Conservation (phyloP, 202 grass and related monocot species). For the Tripidium arundinaceum region DNA sequence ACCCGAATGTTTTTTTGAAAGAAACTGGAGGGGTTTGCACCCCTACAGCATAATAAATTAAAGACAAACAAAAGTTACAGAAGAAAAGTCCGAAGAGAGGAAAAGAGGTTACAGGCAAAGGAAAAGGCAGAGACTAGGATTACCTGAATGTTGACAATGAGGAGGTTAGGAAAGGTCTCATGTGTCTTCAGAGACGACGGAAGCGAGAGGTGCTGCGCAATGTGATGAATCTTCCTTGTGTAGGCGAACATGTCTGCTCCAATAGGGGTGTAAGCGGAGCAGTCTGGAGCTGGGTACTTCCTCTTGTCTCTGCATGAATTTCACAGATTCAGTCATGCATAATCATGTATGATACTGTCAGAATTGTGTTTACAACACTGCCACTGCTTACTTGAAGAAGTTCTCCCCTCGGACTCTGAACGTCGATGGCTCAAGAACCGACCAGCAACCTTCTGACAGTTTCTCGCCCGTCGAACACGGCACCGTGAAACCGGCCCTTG, state of each 20-base stretch:
- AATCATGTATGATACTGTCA: not conserved
- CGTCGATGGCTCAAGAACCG: constrained; percentile 67
- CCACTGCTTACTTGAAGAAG: constrained; percentile 62
- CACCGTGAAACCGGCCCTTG: constrained; percentile 59
- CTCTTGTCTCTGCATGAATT: constrained; percentile 70
- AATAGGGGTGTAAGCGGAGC: constrained; percentile 66
- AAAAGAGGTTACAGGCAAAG: too few species aligned
- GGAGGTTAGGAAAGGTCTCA: constrained; percentile 64
- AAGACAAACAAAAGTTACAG: too few species aligned
- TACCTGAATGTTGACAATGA: constrained; percentile 98
- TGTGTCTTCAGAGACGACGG: constrained; percentile 57
- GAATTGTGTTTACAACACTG: not conserved
- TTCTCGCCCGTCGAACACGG: constrained; percentile 54
- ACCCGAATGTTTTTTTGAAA: too few species aligned
- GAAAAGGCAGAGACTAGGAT: too few species aligned
- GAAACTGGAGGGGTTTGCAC: too few species aligned
- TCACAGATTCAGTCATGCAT: not conserved
- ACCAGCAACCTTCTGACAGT: constrained; percentile 70
- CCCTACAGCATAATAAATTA: too few species aligned
- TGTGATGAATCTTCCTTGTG: constrained; percentile 69
- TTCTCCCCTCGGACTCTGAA: constrained; percentile 75
- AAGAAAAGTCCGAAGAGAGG: too few species aligned
- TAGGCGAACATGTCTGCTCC: constrained; percentile 76
- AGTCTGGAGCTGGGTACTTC: constrained; percentile 59
- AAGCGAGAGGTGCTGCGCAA: constrained; percentile 78